Evolutionary conservation across 352 stramenopile genomes (phyloP).

Genomic region (Pythium monospermum): DNA sequence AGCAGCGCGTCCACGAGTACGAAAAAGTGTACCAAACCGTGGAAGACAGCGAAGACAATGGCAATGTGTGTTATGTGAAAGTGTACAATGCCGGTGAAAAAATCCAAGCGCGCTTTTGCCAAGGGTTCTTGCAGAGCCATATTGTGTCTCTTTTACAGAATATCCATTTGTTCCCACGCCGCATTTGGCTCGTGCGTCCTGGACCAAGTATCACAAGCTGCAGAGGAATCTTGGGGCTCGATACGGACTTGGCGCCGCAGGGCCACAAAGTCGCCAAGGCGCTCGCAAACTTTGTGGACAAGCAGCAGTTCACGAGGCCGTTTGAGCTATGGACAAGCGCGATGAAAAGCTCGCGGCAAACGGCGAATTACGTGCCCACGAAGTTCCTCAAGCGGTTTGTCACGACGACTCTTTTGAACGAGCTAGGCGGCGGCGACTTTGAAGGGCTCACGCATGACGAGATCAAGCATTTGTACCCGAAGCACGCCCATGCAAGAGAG

Average conservation of each 20-base stretch:
- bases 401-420: slow-evolving; percentile 88
- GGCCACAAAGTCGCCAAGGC: slow-evolving; percentile 74
- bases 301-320: slow-evolving; percentile 59
- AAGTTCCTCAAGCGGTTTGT: slow-evolving; percentile 73
- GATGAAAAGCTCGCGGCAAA: slow-evolving; percentile 82
- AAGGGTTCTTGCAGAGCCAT: slow-evolving; percentile 84
- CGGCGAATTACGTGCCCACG: slow-evolving; percentile 54
- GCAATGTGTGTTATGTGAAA: slow-evolving; percentile 89
- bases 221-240: slow-evolving; percentile 72
- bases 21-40: slow-evolving; percentile 91
- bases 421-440: slow-evolving; percentile 88
- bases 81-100: slow-evolving; percentile 92
- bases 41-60: slow-evolving; percentile 77
- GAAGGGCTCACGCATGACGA: slow-evolving; percentile 85
- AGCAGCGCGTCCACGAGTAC: slow-evolving; percentile 88
- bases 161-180: slow-evolving; percentile 87
- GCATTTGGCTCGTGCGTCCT: slow-evolving; percentile 88
- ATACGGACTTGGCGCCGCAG: slow-evolving; percentile 78
- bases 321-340: slow-evolving; percentile 78
- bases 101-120: slow-evolving; percentile 83
- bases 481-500: slow-evolving; percentile 78
- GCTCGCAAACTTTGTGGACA: slow-evolving; percentile 84
- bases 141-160: slow-evolving; percentile 88
- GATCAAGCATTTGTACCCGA: slow-evolving; percentile 80
- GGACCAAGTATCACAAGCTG: slow-evolving; percentile 76